Percentiles rank a stretch among this genome's conserved stretches.
These are phyloP conservation scores for Pseudogymnoascus sp. DNA, from an alignment of 2,329 filamentous ascomycete genomes.

Conservation along the genomic window DNA sequence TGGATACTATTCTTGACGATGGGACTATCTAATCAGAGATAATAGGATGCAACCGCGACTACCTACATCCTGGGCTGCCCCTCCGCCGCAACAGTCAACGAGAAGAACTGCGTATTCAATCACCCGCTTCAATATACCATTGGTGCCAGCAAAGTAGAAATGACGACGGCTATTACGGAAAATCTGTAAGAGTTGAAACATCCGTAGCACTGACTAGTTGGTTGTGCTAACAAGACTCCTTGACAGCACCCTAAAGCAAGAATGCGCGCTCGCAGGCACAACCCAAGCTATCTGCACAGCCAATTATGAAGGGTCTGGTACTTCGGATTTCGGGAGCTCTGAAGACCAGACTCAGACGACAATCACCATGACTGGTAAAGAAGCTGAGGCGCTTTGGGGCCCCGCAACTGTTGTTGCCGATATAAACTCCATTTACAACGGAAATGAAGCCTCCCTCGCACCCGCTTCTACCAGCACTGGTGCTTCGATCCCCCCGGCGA, in stretches of 20 bases:
- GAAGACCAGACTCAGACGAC: background rate
- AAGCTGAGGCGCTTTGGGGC: background rate
- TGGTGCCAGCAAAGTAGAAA: background rate
- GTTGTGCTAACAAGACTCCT: background rate
- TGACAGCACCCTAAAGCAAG: background rate
- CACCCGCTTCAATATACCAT: background rate
- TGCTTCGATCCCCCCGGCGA: background rate
- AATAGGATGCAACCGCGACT: background rate
- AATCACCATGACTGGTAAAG: background rate
- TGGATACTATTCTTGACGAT: background rate
- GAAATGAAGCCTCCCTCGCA: background rate
- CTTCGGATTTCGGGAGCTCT: background rate
- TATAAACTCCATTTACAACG: background rate
- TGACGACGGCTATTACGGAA: background rate
- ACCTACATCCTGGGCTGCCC: background rate
- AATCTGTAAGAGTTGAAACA: constrained; percentile 4
- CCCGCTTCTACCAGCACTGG: background rate
- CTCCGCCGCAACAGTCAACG: background rate
- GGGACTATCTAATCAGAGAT: background rate
- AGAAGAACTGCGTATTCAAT: background rate
- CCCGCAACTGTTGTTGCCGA: background rate
- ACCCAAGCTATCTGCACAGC: background rate
- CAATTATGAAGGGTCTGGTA: background rate
- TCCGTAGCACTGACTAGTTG: background rate
- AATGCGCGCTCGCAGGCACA: background rate